Base-by-base conservation (phyloP, 2,329 filamentous ascomycete species). In the Epichloe baconii region DNA sequence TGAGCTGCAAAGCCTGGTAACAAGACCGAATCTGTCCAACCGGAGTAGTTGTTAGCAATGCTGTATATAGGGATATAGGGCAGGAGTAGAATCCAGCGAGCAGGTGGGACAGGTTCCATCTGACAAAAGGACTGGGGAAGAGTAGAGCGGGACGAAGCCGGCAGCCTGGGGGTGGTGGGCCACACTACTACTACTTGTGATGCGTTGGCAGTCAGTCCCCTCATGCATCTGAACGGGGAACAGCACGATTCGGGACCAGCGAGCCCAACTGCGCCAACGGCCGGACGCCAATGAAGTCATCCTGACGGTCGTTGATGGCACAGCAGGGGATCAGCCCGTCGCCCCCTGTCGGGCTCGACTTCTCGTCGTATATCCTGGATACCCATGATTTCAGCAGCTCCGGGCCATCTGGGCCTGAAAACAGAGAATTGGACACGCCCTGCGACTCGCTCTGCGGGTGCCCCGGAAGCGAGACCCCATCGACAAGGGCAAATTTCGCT, bases 211-310 rank as follows among this genome's bases (percentile, higher is more conserved):
- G 54, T 57, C 26, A 10, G 26, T 31, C 26, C 59, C 75, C 48
- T 45, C 49, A 77, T 78, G 75, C 75, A 78, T 77, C 23, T 42
- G 15, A 73, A 76, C 73, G 73, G 73, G 71, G 54, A 75, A 47
- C 47, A 77, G 76, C 74, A 77, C 64, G 35, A 45, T 52, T 49
- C 37, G 54, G 51, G 37, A 41, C 52, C 52, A 51, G 53, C 47
- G 52, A 47, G 51, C 51, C 55, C 55, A 53, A 52, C 53, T 50
- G 55, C 49, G 50, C 41, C 52, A 52, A 42, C 53, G 53, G 45
- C 36, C 47, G 40, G 48, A 53, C 51, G 48, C 53, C 52, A 55
- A 55, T 50, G 51, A 48, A 53, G 51, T 50, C 50, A 52, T 47
- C 15, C 38, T 40, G 47, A 55, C 47, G 49, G 51, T 51, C 53